Evolutionary conservation across 2,329 filamentous ascomycete species (phyloP).

Genomic region (Ophiocordyceps unilateralis): DNA sequence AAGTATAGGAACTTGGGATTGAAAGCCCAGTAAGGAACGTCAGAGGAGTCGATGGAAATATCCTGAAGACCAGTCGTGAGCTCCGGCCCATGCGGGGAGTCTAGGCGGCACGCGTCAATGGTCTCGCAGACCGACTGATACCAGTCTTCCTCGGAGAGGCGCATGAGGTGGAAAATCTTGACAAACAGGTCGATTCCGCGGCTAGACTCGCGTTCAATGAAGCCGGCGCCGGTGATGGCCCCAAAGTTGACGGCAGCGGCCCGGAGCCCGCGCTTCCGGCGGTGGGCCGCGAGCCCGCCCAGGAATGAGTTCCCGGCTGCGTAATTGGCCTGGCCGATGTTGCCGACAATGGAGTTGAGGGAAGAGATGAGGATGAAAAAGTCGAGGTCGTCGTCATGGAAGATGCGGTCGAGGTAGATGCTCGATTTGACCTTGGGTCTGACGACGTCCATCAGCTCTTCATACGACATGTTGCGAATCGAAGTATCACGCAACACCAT

Average conservation of each 20-base stretch:
- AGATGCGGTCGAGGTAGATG: slow-evolving; percentile 12
- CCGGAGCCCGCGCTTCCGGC: slow-evolving; percentile 10
- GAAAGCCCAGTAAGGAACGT: background rate
- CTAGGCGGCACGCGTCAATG: background rate
- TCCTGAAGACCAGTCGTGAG: background rate
- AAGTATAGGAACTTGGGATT: background rate
- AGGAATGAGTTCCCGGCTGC: slow-evolving; percentile 25
- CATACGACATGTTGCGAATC: slow-evolving; percentile 7
- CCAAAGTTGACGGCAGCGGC: slow-evolving; percentile 7
- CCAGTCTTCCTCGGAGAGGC: slow-evolving; percentile 14
- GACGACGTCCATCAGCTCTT: slow-evolving; percentile 7
- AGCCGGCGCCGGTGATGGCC: slow-evolving; percentile 21
- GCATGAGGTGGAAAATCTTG: slow-evolving; percentile 4
- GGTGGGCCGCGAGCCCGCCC: slow-evolving; percentile 14
- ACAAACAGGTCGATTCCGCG: background rate
- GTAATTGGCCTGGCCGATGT: slow-evolving; percentile 24
- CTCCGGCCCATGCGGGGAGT: background rate
- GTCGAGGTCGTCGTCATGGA: slow-evolving; percentile 14
- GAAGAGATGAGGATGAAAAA: slow-evolving; percentile 19
- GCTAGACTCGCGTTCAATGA: slow-evolving; percentile 10
- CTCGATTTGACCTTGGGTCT: slow-evolving; percentile 17
- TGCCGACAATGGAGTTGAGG: slow-evolving; percentile 9
- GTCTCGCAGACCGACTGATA: slow-evolving; percentile 7
- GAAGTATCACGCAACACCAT: slow-evolving; percentile 15
- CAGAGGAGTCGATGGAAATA: background rate